These are phyloP conservation scores for Dipodascus albidus DNA, from an alignment of 805 yeast species.

Conservation along the genomic window DNA sequence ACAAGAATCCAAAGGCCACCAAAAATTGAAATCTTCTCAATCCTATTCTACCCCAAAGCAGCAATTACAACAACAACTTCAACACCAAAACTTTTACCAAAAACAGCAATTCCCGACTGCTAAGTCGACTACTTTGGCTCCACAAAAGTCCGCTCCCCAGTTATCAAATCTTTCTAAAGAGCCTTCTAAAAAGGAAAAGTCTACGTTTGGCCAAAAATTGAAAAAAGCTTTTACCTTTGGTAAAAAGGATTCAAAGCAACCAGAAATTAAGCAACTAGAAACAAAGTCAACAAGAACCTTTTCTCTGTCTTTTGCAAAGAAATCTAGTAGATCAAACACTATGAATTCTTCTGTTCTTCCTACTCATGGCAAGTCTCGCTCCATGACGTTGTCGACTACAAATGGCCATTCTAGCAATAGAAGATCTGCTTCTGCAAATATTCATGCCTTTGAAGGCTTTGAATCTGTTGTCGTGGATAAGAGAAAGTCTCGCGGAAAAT, in stretches of 20 bases:
- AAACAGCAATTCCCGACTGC: neutral
- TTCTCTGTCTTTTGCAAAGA: neutral
- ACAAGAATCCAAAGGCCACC: neutral
- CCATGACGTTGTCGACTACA: neutral
- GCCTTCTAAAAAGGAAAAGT: slow-evolving; percentile 2
- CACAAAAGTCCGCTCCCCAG: neutral
- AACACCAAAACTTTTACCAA: slow-evolving; percentile 1
- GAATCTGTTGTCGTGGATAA: slow-evolving; percentile 2
- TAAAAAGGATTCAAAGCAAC: neutral
- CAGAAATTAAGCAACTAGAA: too few relatives aligned
- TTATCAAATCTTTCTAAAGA: too few relatives aligned
- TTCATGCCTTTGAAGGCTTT: neutral
- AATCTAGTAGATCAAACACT: neutral
- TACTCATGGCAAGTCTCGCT: neutral
- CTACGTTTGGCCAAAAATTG: slow-evolving; percentile 10
- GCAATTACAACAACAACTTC: slow-evolving; percentile 2
- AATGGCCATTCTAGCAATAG: neutral
- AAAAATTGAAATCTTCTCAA: neutral
- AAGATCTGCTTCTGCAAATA: neutral
- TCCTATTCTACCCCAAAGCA: slow-evolving; percentile 1
- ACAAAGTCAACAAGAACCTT: neutral
- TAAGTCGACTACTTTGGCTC: slow-evolving; percentile 1
- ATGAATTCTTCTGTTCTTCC: neutral
- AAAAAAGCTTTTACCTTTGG: slow-evolving; percentile 16
- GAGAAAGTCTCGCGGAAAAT: slow-evolving; percentile 5